Evolutionary conservation across 2,329 filamentous ascomycete species (phyloP).

Genomic region (Nemania diffusa): DNA sequence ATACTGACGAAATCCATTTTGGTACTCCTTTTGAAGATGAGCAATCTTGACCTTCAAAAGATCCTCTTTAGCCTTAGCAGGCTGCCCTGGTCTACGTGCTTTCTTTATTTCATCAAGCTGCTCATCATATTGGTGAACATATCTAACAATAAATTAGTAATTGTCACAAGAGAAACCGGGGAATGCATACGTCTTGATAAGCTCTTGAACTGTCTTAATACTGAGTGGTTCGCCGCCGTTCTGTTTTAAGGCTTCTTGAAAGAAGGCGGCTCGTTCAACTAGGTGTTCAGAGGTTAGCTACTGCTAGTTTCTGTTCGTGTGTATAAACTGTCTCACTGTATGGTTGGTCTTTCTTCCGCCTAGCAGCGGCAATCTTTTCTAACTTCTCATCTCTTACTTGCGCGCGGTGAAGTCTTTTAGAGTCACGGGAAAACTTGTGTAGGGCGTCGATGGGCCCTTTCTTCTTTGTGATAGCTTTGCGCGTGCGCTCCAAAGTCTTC

Average conservation of each 20-base stretch:
- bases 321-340: conserved; percentile 65
- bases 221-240: conserved; percentile 63
- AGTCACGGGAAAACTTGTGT: conserved; percentile 90
- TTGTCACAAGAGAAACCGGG: neutral
- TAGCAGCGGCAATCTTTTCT: conserved; percentile 73
- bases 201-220: conserved; percentile 66
- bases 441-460: conserved; percentile 77
- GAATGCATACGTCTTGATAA: conserved; percentile 68
- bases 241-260: conserved; percentile 72
- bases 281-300: conserved; percentile 18
- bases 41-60: conserved; percentile 77
- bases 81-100: conserved; percentile 79
- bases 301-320: neutral
- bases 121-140: conserved; percentile 75
- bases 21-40: conserved; percentile 80
- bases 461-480: conserved; percentile 92
- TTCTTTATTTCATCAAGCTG: conserved; percentile 74
- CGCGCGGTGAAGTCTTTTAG: conserved; percentile 81
- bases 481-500: conserved; percentile 80
- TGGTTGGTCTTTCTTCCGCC: conserved; percentile 78
- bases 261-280: conserved; percentile 77
- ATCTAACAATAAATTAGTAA: conserved; percentile 56
- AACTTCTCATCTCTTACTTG: conserved; percentile 84
- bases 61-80: conserved; percentile 80
- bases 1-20: conserved; percentile 79